A percentile compares a stretch with the other conserved stretches of the same genome.
These are phyloP conservation scores for Niveomyces coronatus DNA, from an alignment of 2,329 filamentous ascomycete species.

Conservation along the genomic window DNA sequence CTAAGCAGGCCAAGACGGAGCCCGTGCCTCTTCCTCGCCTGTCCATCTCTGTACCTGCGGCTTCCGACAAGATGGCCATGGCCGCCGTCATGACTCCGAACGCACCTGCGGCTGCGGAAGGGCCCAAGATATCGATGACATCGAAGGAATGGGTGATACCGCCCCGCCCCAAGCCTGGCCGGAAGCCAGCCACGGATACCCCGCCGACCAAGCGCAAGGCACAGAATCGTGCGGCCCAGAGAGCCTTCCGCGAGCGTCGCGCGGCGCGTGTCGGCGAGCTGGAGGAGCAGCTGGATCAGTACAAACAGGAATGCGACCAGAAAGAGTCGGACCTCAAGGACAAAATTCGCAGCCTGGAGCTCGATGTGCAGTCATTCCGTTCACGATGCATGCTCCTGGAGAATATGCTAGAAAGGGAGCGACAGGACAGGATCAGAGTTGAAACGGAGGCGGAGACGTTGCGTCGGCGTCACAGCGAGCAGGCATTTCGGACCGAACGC, in stretches of 20 bases:
- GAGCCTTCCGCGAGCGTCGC: slow-evolving; percentile 79
- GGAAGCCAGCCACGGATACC: slow-evolving; percentile 89
- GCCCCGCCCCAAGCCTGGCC: slow-evolving; percentile 76
- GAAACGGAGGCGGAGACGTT: slow-evolving; percentile 30
- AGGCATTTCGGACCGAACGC: slow-evolving; percentile 17
- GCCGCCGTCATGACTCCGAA: slow-evolving; percentile 35
- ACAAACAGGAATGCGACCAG: slow-evolving; percentile 46
- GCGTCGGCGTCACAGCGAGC: slow-evolving; percentile 21
- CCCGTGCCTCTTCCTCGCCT: slow-evolving; percentile 18
- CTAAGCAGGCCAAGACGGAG: slow-evolving; percentile 14
- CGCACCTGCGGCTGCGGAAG: slow-evolving; percentile 25
- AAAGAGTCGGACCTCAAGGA: slow-evolving; percentile 46
- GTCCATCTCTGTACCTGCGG: slow-evolving; percentile 19
- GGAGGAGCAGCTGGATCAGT: slow-evolving; percentile 55
- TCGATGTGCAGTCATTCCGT: slow-evolving; percentile 56
- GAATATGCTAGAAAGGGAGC: slow-evolving; percentile 50
- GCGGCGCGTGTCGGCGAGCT: slow-evolving; percentile 73
- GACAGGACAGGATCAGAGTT: slow-evolving; percentile 34
- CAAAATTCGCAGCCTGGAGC: slow-evolving; percentile 49
- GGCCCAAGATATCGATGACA: slow-evolving; percentile 51
- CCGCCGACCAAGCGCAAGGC: slow-evolving; percentile 88
- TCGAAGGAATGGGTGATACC: slow-evolving; percentile 81
- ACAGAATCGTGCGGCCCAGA: slow-evolving; percentile 86
- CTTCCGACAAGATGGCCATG: slow-evolving; percentile 37
- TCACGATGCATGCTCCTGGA: slow-evolving; percentile 53